phyloP scores from a whole-genome alignment of 176 grass and related monocot species.

The Oryza brachyantha region DNA sequence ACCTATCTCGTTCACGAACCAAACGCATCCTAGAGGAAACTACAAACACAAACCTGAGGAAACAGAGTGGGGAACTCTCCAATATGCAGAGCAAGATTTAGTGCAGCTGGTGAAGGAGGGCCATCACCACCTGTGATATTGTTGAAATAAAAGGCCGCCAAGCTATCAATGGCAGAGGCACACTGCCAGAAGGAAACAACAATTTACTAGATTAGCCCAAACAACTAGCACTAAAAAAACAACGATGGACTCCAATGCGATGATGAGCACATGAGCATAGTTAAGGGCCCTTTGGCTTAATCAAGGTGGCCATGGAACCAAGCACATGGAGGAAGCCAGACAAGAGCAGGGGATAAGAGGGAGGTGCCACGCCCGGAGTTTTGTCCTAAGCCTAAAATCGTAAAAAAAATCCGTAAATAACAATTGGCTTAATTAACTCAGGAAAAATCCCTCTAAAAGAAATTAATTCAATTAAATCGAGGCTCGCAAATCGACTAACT shows the following conservation, averaged over 20 bases:
- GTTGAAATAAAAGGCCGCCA: slow-evolving; percentile 95
- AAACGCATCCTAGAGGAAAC: too few relatives aligned
- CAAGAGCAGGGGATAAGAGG: too few relatives aligned
- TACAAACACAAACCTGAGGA: slow-evolving; percentile 70
- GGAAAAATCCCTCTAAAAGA: too few relatives aligned
- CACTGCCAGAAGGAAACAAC: slow-evolving; percentile 60
- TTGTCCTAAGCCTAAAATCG: too few relatives aligned
- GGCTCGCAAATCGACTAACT: too few relatives aligned
- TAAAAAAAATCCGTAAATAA: too few relatives aligned
- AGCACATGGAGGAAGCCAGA: too few relatives aligned
- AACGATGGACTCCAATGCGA: neutral
- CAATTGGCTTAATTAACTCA: too few relatives aligned
- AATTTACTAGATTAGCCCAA: slow-evolving; percentile 17
- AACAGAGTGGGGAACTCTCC: slow-evolving; percentile 85
- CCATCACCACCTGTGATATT: slow-evolving; percentile 73
- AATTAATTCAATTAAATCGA: too few relatives aligned
- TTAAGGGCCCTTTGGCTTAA: neutral
- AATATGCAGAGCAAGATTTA: slow-evolving; percentile 88
- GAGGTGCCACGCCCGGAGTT: too few relatives aligned
- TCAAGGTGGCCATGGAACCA: neutral
- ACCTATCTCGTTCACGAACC: too few relatives aligned
- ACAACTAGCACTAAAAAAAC: neutral
- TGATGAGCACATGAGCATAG: too few relatives aligned
- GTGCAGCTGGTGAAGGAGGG: slow-evolving; percentile 75
- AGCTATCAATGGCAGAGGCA: slow-evolving; percentile 87